Evolutionary conservation across 768 basidiomycete genomes (phyloP).

Genomic region (Daedalea quercina): DNA sequence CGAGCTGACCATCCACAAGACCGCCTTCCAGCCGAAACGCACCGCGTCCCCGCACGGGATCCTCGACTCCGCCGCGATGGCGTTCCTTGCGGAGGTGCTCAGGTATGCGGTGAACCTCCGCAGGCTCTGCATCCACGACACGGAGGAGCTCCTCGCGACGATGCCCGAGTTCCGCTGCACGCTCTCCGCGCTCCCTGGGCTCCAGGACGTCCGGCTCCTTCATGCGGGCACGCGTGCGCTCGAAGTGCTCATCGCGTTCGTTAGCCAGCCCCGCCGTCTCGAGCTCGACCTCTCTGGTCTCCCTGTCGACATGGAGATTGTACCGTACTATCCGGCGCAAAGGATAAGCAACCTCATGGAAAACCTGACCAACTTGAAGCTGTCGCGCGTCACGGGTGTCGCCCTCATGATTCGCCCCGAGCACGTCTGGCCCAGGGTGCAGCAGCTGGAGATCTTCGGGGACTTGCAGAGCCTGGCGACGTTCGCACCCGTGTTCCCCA

Average conservation of each 20-base stretch:
- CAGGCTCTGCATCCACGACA: conserved; percentile 11
- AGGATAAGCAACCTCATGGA: conserved; percentile 1
- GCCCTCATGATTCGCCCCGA: conserved; percentile 9
- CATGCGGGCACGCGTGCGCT: conserved; percentile 12
- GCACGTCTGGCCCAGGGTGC: conserved; percentile 11
- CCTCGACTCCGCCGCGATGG: conserved; percentile 9
- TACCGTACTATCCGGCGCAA: conserved; percentile 3
- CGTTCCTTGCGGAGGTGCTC: conserved; percentile 10
- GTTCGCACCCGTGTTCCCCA: conserved; percentile 12
- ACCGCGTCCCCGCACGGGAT: no score
- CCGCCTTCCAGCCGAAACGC: background rate
- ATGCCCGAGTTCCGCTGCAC: conserved; percentile 10
- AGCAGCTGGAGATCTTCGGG: conserved; percentile 12
- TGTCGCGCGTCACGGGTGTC: conserved; percentile 12
- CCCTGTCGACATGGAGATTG: conserved; percentile 3
- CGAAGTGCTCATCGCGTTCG: conserved; percentile 8
- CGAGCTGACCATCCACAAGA: background rate
- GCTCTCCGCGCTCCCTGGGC: conserved; percentile 5
- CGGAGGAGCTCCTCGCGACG: conserved; percentile 12
- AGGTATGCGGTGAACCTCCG: conserved; percentile 10
- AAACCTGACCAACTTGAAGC: conserved; percentile 9
- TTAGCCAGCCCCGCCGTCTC: conserved; percentile 8
- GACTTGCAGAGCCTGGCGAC: conserved; percentile 11
- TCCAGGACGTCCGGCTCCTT: conserved; percentile 12
- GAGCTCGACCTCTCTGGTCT: conserved; percentile 11